Evolutionary conservation across 2,329 filamentous ascomycete genomes (phyloP).

Genomic region (Pseudocercospora macadamiae): DNA sequence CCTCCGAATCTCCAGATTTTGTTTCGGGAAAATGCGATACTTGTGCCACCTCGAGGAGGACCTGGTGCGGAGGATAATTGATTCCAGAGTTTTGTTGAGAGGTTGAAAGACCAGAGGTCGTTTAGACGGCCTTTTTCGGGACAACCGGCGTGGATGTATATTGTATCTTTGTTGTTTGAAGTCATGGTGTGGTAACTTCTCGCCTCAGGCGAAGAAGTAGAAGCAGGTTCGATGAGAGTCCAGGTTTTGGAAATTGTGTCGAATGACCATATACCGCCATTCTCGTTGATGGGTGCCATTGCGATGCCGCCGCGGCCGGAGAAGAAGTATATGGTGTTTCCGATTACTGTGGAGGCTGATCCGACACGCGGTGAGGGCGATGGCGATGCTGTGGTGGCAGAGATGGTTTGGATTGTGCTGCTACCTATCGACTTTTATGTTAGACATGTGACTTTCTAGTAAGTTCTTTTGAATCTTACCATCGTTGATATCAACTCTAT

Average conservation of each 20-base stretch:
- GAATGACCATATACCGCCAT: conserved; percentile 75
- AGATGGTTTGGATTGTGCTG: conserved; percentile 20
- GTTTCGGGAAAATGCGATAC: conserved; percentile 65
- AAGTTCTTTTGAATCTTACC: too few species aligned
- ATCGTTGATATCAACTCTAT: conserved; percentile 52
- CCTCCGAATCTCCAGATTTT: conserved; percentile 79
- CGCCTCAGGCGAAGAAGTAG: conserved; percentile 53
- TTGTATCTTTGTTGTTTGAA: conserved; percentile 66
- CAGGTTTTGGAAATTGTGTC: conserved; percentile 67
- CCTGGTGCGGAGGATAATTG: conserved; percentile 69
- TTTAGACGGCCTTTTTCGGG: conserved; percentile 63
- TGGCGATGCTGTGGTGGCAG: conserved; percentile 53
- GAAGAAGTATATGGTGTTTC: conserved; percentile 75
- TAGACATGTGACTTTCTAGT: too few species aligned
- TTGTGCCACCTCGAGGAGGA: conserved; percentile 67
- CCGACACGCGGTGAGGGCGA: conserved; percentile 73
- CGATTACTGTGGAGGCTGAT: conserved; percentile 69
- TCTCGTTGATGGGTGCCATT: conserved; percentile 73
- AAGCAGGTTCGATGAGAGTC: conserved; percentile 65
- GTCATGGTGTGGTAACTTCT: conserved; percentile 72
- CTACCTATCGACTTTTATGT: too few species aligned
- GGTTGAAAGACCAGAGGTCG: conserved; percentile 79
- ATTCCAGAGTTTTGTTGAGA: conserved; percentile 67
- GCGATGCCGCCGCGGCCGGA: conserved; percentile 73
- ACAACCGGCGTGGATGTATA: conserved; percentile 79